Base-by-base conservation (phyloP, 2,329 filamentous ascomycete genomes). In the Helotiales sp. region DNA sequence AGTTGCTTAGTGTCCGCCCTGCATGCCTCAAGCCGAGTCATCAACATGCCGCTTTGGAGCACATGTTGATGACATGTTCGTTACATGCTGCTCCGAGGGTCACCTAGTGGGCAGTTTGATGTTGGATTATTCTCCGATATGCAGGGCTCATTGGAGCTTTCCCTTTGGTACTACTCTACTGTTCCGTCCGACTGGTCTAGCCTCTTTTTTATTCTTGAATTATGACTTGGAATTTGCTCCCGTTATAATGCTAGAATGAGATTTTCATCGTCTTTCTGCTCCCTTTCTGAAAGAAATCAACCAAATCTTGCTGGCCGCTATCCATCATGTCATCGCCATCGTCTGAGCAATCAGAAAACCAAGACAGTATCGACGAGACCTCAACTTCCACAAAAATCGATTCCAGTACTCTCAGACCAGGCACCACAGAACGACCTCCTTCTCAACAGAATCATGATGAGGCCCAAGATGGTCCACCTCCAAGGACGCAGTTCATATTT, bases 401-500 rank as follows among this genome's bases (percentile, higher is more conserved):
- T 30, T 34, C 28, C 1, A 32, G 28, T 22, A 55, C 30, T n/a
- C 8, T 7, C 2, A 34, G 22, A 22, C 30, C 52, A 20, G 26
- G 15, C 22, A 6, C 24, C 7, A 20, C 30, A 6, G 10, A 7
- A 17, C 2, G 13, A 22, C n/a, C 6, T 32, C 30, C 17, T 15
- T n/a, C 17, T 55, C 52, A 34, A 17, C 52, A 34, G 30, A 34
- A 17, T 20, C 6, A 3, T 3, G 52, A 55, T 20, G 17, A 34
- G 0, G 2, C 17, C 2, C 52, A 55, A 34, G 28, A 34, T 55
- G 49, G n/a, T 20, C 17, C 57, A 11, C 11, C 57, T 6, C n/a
- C 49, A 6, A 37, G 24, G 20, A 65, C 64, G 37, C 69, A 61
- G 17, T 64, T 60, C 3, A 24, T 68, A 26, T 34, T 70, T 7